Base-by-base conservation (phyloP, 2,329 filamentous ascomycete species). In the Zelopaecilomyces penicillatus region DNA sequence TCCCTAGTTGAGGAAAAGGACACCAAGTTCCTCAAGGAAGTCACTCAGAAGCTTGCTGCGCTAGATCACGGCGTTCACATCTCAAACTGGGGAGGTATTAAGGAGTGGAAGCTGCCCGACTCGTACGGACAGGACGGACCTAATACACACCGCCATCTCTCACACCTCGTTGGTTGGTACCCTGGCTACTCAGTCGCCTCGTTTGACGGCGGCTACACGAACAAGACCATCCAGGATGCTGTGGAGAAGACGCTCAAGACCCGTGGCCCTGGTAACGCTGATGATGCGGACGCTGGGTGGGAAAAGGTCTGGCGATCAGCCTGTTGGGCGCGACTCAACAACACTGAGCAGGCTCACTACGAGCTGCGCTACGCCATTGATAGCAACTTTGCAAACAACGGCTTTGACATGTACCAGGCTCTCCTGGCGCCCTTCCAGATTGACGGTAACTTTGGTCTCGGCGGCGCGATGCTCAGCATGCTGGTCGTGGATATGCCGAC, bases 291-390 rank as follows among this genome's bases (percentile, higher is more conserved):
- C 49, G 65, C 75, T 0, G 76, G 75, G 0, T 80, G 76, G 76
- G 73, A 66, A 12, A 80, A 80, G 48, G 70, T 78, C 1, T 79
- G 76, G 76, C 69, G 76, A 0, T 57, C 68, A 0, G 74, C 76
- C 0, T 77, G 73, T 56, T 80, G 75, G 75, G 74, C 74, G 0
- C 58, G 71, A 0, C 61, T 80, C 0, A 76, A 78, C 44, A 64
- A 76, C 7, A 73, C 74, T 0, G 65, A 66, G 0, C 50, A 58
- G 44, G 74, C 76, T 0, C 67, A 78, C 49, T 64, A 64, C 12
- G 65, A 75, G 45, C 58, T 77, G 11, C 62, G 66, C 5, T 71
- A 71, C 34, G 67, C 73, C 1, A 67, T 77, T 11, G 59, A 66
- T 26, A 57, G 65, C 33, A 78, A 78, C 50, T 70, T 76, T 27